These are phyloP conservation scores for Lenzites betulinus DNA, from an alignment of 768 basidiomycete species.

Conservation along the genomic window DNA sequence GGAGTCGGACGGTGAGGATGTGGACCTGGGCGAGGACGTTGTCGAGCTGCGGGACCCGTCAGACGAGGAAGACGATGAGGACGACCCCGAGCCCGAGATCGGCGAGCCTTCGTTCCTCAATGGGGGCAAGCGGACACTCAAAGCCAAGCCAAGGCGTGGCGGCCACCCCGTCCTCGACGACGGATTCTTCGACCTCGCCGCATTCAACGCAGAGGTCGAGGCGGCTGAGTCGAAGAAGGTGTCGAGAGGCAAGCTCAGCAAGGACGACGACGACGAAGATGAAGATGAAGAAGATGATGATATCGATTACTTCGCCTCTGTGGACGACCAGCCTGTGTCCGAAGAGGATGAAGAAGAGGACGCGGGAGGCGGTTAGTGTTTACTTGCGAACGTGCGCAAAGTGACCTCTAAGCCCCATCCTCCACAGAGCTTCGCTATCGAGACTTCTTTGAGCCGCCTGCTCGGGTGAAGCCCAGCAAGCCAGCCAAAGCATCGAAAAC, in stretches of 20 bases:
- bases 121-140: conserved; percentile 25
- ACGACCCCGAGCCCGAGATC: conserved; percentile 24
- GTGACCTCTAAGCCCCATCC: conserved; percentile 1
- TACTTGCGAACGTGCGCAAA: background rate
- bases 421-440: conserved; percentile 61
- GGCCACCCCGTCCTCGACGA: conserved; percentile 71
- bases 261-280: conserved; percentile 52
- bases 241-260: conserved; percentile 60
- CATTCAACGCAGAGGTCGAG: conserved; percentile 87
- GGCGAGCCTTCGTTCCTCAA: conserved; percentile 29
- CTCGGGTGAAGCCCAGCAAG: conserved; percentile 24
- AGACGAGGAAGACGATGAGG: conserved; percentile 28
- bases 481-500: conserved; percentile 28
- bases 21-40: conserved; percentile 34
- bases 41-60: conserved; percentile 34
- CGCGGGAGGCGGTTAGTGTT: conserved; percentile 41
- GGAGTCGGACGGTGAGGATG: conserved; percentile 28
- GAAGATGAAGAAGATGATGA: conserved; percentile 50
- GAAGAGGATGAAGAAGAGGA: conserved; percentile 50
- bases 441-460: conserved; percentile 81
- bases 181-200: conserved; percentile 83
- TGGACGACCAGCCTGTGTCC: conserved; percentile 44
- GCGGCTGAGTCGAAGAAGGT: conserved; percentile 66
- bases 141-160: conserved; percentile 24
- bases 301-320: conserved; percentile 67